Evolutionary conservation across 371 early-diverging fungal genomes (phyloP), one percentile per base, ranked within the genome.

Genomic region (Apophysomyces variabilis): DNA sequence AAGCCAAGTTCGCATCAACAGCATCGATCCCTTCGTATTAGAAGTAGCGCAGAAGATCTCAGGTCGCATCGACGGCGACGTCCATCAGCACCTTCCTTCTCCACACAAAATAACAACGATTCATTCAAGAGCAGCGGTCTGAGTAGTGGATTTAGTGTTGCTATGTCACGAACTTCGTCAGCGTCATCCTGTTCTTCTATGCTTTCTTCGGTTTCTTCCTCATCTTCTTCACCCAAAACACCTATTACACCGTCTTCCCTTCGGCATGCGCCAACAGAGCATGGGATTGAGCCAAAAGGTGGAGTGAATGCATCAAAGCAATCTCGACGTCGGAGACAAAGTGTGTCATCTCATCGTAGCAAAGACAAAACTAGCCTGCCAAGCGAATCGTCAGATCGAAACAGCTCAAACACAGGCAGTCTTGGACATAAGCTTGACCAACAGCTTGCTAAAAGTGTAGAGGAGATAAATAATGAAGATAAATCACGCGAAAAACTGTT

Each of bases 401-500:
- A 59, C 36, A 35, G 39, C 54, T 21, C 26, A 47, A 36, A 3
- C 21, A 36, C 61, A 16, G 62, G 39, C 13, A 57, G 57, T n/a
- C 56, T 57, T 38, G 57, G 57, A 16, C 64, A 66, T 12, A 60
- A 66, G 26, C 47, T 56, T 13, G 56, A 60, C 38, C 61, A 35
- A 50, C 65, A 57, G 46, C 35, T 35, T 11, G 16, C n/a, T 11
- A 58, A 65, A 12, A 38, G 36, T 13, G 47, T 35, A 16, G 58
- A 58, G 36, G 57, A 38, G 38, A 47, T 39, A 7, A 44, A 54
- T 46, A 46, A 64, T 38, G 64, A 66, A 13, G 67, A 71, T 32
- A 45, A 43, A 12, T 54, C 56, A 14, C 69, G 68, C 38, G 86
- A 87, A 65, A 79, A 76, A 21, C 70, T 88, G 66, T 77, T 81